These are phyloP conservation scores for Diversispora eburnea DNA, from an alignment of 192 early-diverging fungal species.

Conservation along the genomic window DNA sequence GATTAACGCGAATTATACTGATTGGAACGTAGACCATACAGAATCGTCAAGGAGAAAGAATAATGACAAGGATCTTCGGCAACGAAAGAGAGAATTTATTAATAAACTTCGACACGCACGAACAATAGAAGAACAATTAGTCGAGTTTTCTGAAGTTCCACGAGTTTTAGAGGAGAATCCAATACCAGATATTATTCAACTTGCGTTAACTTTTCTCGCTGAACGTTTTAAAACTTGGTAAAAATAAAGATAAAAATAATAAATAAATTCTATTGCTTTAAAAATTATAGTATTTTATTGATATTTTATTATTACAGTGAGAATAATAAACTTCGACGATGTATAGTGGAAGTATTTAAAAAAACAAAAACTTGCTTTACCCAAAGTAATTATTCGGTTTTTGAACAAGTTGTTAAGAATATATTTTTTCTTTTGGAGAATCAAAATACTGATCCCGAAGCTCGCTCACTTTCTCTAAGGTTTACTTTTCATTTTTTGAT, in stretches of 20 bases:
- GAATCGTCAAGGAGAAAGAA: not conserved
- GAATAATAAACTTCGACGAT: conserved; percentile 9
- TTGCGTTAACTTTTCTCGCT: conserved; percentile 1
- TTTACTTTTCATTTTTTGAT: not conserved
- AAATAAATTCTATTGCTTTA: not conserved
- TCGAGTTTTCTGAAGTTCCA: not conserved
- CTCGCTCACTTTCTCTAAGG: conserved; percentile 14
- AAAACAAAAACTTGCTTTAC: conserved; percentile 10
- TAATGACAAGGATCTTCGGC: not conserved
- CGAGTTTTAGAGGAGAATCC: conserved; percentile 7
- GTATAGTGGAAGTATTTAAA: conserved; percentile 16
- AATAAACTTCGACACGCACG: not conserved
- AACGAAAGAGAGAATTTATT: not conserved
- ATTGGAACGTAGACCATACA: too few relatives aligned
- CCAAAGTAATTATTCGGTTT: not conserved
- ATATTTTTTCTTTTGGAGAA: conserved; percentile 20
- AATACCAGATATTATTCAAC: not conserved
- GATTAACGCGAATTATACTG: too few relatives aligned
- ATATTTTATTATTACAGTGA: not conserved
- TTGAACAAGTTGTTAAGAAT: conserved; percentile 4
- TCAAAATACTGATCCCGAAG: conserved; percentile 19
- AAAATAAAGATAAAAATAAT: conserved; percentile 3
- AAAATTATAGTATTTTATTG: too few relatives aligned
- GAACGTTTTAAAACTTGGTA: conserved; percentile 11
- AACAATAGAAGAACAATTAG: conserved; percentile 12